Base-by-base conservation (phyloP, 1,139 yeast genomes). In the Geotrichum carabidarum region DNA sequence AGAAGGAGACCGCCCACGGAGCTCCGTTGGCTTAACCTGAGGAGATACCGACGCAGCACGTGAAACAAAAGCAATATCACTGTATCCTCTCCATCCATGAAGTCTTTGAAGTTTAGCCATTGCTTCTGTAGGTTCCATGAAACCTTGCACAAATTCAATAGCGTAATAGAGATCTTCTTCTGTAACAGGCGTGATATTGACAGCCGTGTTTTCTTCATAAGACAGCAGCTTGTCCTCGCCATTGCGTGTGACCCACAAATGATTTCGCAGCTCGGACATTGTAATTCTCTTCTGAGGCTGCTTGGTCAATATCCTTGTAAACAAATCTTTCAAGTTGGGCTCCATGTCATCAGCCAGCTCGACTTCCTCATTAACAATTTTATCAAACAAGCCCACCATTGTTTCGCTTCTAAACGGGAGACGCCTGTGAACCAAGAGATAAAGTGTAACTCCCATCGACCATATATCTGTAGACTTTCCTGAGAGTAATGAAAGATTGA, bases 401-500 rank as follows among this genome's bases (percentile, higher is more conserved):
- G 65, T 64, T 34, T 63, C 64, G 7, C 70, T 68, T 27, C 64
- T 63, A 59, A 74, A 74, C n/a, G 78, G 78, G 50, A 74, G 64
- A 15, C 31, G 61, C 59, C 77, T 76, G 52, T 66, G 70, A 18
- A 63, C 53, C 61, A 74, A 64, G 57, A 70, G 69, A 59, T 67
- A 74, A 17, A 74, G 64, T 0, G 90, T 84, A 2, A 88, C 87
- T 0, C 94, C 94, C 65, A 86, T 73, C 9, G 90, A 82, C 94
- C 94, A 86, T 22, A 86, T 78, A 66, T 86, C 94, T 0, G 89
- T 82, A 4, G 86, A 84, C 1, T 84, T 80, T 59, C 88, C 77
- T 69, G 61, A 81, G 65, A 59, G 62, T 78, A 81, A 42, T 80
- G 78, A 5, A 76, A 63, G 78, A 79, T 1, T 83, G 82, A 1